Evolutionary conservation across 2,329 filamentous ascomycete species (phyloP).

Genomic region (Trichoderma sp.): DNA sequence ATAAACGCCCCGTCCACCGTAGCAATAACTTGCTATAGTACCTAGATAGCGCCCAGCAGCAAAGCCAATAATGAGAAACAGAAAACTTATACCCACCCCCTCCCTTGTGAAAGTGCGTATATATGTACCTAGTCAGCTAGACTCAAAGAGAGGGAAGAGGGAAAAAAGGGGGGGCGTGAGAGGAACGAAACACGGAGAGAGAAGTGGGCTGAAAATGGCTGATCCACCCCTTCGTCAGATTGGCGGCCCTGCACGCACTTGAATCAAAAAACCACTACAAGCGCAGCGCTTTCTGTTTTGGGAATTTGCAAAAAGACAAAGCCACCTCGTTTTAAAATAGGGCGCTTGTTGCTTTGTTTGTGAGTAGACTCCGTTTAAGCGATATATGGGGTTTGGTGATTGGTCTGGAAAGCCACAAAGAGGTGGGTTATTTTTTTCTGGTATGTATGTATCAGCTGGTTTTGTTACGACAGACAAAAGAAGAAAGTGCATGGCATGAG

Average conservation of each 20-base stretch:
- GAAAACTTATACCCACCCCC: neutral
- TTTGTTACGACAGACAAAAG: neutral
- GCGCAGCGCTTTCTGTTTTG: constrained; percentile 1
- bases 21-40: neutral
- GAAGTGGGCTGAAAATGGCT: neutral
- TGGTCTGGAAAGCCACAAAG: neutral
- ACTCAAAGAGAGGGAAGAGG: too few species aligned
- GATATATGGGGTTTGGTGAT: neutral
- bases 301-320: neutral
- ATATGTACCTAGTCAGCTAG: neutral
- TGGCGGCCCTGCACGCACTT: constrained; percentile 20
- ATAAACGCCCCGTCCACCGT: neutral
- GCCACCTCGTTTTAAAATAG: neutral
- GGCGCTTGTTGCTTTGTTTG: neutral
- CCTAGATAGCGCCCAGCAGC: neutral
- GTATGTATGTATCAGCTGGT: neutral
- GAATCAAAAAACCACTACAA: too few species aligned
- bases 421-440: neutral
- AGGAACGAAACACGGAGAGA: constrained; percentile 18
- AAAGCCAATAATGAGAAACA: neutral
- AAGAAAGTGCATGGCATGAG: neutral
- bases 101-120: constrained; percentile 1
- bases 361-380: neutral
- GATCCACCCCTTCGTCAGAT: constrained; percentile 26
- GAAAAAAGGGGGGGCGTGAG: neutral